Evolutionary conservation across 345 rosid genomes (phyloP), one percentile per base, ranked within the genome.

Genomic region (Hypericum androsaemum): DNA sequence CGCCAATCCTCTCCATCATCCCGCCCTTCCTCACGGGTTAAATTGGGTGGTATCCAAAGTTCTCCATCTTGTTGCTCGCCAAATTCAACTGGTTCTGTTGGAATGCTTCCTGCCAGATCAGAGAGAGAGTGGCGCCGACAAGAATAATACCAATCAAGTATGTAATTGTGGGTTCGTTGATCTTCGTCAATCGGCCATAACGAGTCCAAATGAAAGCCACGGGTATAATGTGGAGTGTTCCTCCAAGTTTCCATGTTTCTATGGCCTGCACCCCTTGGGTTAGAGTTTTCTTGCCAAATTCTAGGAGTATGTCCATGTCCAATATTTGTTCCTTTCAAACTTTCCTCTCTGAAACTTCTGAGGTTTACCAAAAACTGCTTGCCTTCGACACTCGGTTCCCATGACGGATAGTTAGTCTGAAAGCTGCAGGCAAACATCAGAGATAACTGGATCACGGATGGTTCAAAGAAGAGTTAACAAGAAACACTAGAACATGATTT

Each of bases 141-240:
- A 15, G 77, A 75, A 53, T 88, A 94, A 63, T 80, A 94, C 92
- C 94, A 84, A 71, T 88, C 96, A 14, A 94, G 96, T 50, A 88
- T 83, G 67, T 86, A 83, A 1, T 85, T 94, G 50, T 83, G 87
- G 58, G 71, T 84, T 73, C 64, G 79, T 58, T 75, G 92, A 53
- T 86, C 84, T 47, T 74, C 69, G 50, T 80, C 95, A 53, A 80
- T 54, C 49, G 76, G 76, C 92, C 89, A 81, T 62, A 79, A 74
- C 15, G 87, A 79, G 56, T 74, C 90, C 50, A 53, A 55, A 45
- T 71, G 77, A 62, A 66, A 60, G 40, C 82, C 71, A 6, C 64
- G 75, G 16, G 59, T 59, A 62, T 62, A 39, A 50, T 52, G 61
- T 28, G 72, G 82, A 45, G 65, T 63, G 45, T 87, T 88, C 74